Conservation (phyloP, 768 basidiomycete genomes). For the Boletus reticuloceps region DNA sequence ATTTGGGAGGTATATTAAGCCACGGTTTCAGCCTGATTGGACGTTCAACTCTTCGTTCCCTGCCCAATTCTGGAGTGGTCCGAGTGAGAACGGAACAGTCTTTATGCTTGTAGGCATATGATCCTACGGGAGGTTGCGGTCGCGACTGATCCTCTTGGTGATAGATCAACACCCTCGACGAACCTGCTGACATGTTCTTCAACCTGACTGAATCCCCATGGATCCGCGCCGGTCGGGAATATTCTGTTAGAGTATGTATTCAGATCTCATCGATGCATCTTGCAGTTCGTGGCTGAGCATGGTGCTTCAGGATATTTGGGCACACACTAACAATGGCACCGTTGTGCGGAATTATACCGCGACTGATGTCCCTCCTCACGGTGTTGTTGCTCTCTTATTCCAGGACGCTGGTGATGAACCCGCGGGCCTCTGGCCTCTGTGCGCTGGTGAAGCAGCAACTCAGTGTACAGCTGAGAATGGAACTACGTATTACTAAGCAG, state of each 20-base stretch:
- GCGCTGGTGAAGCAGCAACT: slow-evolving; percentile 41
- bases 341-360: slow-evolving; percentile 54
- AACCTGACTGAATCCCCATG: slow-evolving; percentile 66
- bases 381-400: slow-evolving; percentile 62
- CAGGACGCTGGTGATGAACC: slow-evolving; percentile 70
- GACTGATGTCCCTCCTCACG: slow-evolving; percentile 53
- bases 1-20: neutral
- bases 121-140: neutral
- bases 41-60: slow-evolving; percentile 44
- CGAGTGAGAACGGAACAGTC: slow-evolving; percentile 57
- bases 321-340: slow-evolving; percentile 66
- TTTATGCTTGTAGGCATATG: slow-evolving; percentile 56
- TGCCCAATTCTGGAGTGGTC: slow-evolving; percentile 68
- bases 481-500: slow-evolving; percentile 32
- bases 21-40: slow-evolving; percentile 31
- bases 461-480: slow-evolving; percentile 64
- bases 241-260: slow-evolving; percentile 52
- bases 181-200: slow-evolving; percentile 56
- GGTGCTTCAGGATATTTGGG: slow-evolving; percentile 59
- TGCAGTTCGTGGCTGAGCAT: neutral
- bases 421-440: slow-evolving; percentile 51
- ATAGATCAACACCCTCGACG: slow-evolving; percentile 56
- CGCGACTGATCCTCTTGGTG: neutral
- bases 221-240: slow-evolving; percentile 63
- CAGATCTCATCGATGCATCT: neutral